Conservation (phyloP, 306 rosid genomes). For the Astragalus membranaceus region DNA sequence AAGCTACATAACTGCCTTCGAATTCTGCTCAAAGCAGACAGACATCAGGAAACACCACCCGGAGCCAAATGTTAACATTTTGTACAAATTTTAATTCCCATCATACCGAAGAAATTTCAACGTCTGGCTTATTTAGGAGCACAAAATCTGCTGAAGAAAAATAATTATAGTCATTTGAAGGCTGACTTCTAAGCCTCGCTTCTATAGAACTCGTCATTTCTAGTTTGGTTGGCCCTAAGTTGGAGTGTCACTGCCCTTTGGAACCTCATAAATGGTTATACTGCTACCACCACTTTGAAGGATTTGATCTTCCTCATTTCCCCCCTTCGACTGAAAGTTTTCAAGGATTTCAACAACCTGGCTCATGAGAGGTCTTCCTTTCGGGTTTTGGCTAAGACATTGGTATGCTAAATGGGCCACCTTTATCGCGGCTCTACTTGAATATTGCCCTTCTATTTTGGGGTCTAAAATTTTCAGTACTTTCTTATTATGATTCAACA, state of each 20-base stretch:
- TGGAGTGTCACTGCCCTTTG: slow-evolving; percentile 34
- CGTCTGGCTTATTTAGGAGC: slow-evolving; percentile 27
- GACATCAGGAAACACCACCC: slow-evolving; percentile 21
- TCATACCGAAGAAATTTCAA: slow-evolving; percentile 17
- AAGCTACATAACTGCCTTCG: slow-evolving; percentile 23
- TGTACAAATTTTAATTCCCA: slow-evolving; percentile 37
- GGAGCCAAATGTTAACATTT: slow-evolving; percentile 27
- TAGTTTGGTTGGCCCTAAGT: slow-evolving; percentile 6
- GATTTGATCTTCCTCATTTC: slow-evolving; percentile 42
- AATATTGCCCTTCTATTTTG: slow-evolving; percentile 76
- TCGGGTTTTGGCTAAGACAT: slow-evolving; percentile 91
- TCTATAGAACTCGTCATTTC: slow-evolving; percentile 7
- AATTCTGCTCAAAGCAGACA: slow-evolving; percentile 16
- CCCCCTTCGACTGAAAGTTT: slow-evolving; percentile 43
- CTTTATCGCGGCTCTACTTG: slow-evolving; percentile 50
- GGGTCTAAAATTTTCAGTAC: slow-evolving; percentile 71
- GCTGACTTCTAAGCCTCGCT: slow-evolving; percentile 31
- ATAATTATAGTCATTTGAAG: slow-evolving; percentile 19
- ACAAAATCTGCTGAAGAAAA: slow-evolving; percentile 22
- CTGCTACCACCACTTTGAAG: slow-evolving; percentile 55
- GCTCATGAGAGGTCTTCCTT: slow-evolving; percentile 84
- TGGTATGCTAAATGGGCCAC: slow-evolving; percentile 73
- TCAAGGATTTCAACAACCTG: slow-evolving; percentile 75
- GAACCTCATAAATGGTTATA: slow-evolving; percentile 66
- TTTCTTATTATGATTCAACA: slow-evolving; percentile 74